Conservation (phyloP, 805 yeast genomes). For the Ogataea wickerhamii region DNA sequence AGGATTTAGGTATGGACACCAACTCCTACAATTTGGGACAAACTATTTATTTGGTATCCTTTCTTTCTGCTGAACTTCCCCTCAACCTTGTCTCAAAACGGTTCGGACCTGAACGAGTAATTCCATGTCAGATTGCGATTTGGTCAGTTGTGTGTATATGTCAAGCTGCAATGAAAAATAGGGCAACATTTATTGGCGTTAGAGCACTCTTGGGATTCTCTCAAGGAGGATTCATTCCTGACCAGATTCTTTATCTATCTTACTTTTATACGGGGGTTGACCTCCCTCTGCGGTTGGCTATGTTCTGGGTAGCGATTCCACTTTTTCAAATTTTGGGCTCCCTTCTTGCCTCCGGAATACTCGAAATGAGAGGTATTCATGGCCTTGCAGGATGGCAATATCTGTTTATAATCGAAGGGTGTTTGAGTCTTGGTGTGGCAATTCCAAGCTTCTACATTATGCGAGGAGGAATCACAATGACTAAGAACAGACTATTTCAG, state of each 20-base stretch:
- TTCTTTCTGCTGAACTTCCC: slow-evolving; percentile 42
- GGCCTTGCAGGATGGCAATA: slow-evolving; percentile 33
- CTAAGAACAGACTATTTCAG: slow-evolving; percentile 29
- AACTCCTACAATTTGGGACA: slow-evolving; percentile 51
- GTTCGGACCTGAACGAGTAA: slow-evolving; percentile 35
- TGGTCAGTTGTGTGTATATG: slow-evolving; percentile 43
- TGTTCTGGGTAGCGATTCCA: slow-evolving; percentile 33
- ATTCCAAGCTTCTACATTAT: slow-evolving; percentile 17
- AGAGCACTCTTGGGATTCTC: slow-evolving; percentile 39
- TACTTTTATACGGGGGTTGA: slow-evolving; percentile 14
- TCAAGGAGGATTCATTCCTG: slow-evolving; percentile 39
- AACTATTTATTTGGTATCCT: slow-evolving; percentile 40
- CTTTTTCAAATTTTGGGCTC: slow-evolving; percentile 19
- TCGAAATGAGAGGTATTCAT: slow-evolving; percentile 9
- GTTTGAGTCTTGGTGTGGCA: slow-evolving; percentile 34
- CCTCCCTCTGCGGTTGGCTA: slow-evolving; percentile 9
- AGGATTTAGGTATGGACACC: slow-evolving; percentile 34
- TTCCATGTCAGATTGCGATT: slow-evolving; percentile 35
- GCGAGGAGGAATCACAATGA: slow-evolving; percentile 18
- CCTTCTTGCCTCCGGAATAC: slow-evolving; percentile 15
- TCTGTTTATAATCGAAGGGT: slow-evolving; percentile 31
- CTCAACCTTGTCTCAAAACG: slow-evolving; percentile 38
- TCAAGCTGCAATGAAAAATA: slow-evolving; percentile 38
- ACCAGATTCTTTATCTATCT: slow-evolving; percentile 12
- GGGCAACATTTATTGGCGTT: slow-evolving; percentile 37